phyloP scores from a whole-genome alignment of 2,329 filamentous ascomycete species.

The Apiospora pterosperma region DNA sequence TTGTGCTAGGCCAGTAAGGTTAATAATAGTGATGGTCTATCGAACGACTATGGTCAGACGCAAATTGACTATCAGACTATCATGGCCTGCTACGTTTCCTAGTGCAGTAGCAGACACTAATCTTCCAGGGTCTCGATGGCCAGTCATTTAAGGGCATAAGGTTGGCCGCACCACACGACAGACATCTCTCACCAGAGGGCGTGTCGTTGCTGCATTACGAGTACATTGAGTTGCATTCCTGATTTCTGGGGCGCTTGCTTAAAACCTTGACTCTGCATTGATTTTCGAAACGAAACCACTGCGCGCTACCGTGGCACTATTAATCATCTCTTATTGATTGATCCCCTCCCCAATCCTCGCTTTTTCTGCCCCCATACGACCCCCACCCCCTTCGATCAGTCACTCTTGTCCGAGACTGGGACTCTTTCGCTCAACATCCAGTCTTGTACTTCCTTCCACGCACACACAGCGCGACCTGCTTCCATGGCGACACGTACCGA shows the following conservation, averaged over 20 bases:
- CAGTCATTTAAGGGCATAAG: no score
- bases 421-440: not conserved
- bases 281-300: no score
- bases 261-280: no score
- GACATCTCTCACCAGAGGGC: no score
- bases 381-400: not conserved
- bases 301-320: no score
- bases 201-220: no score
- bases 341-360: not conserved
- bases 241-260: no score
- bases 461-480: not conserved
- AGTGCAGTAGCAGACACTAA: no score
- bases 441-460: no score
- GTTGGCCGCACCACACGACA: no score
- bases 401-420: not conserved
- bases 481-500: conserved; percentile 7
- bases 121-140: not conserved
- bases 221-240: no score
- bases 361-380: not conserved
- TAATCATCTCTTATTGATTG: not conserved
- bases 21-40: not conserved
- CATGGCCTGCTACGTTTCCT: not conserved
- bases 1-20: no score
- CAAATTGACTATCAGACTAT: not conserved
- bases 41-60: not conserved